Conservation (phyloP, 2,329 filamentous ascomycete species). For the Fusarium brachygibbosum region DNA sequence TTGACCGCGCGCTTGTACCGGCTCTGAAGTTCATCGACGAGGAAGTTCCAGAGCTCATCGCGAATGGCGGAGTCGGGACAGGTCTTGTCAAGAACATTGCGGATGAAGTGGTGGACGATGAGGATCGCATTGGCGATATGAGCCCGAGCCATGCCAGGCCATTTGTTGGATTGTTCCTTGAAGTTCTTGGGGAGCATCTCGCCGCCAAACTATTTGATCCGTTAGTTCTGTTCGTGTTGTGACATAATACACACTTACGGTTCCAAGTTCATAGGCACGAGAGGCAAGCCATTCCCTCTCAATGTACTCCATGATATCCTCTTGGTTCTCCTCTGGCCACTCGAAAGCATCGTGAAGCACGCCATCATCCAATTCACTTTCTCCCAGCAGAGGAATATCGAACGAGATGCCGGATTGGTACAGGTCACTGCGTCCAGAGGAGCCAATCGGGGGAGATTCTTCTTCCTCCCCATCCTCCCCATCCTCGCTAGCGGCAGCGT, state of each 20-base stretch:
- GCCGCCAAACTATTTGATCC: slow-evolving; percentile 51
- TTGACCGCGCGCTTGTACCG: slow-evolving; percentile 63
- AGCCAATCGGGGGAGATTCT: neutral
- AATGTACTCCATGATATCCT: slow-evolving; percentile 55
- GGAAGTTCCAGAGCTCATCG: slow-evolving; percentile 58
- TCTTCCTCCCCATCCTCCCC: neutral
- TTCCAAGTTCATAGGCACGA: slow-evolving; percentile 69
- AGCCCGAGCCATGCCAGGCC: slow-evolving; percentile 61
- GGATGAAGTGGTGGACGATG: slow-evolving; percentile 67
- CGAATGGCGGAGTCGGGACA: slow-evolving; percentile 61
- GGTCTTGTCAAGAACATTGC: slow-evolving; percentile 55
- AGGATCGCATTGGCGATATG: slow-evolving; percentile 67
- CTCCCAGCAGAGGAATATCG: slow-evolving; percentile 17
- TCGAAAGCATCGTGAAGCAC: slow-evolving; percentile 45
- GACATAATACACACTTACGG: slow-evolving; percentile 50
- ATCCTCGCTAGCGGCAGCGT: neutral
- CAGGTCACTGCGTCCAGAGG: neutral
- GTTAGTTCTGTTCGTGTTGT: neutral
- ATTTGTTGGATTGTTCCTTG: slow-evolving; percentile 67
- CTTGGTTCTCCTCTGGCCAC: slow-evolving; percentile 19
- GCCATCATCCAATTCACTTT: slow-evolving; percentile 42
- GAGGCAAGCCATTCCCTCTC: slow-evolving; percentile 56
- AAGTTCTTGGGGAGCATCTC: slow-evolving; percentile 62
- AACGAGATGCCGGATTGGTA: slow-evolving; percentile 9
- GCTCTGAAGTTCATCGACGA: slow-evolving; percentile 61